Percentiles rank a stretch among this genome's conserved stretches.
These are phyloP conservation scores for Alternaria postmessia DNA, from an alignment of 2,329 filamentous ascomycete genomes.

Conservation along the genomic window DNA sequence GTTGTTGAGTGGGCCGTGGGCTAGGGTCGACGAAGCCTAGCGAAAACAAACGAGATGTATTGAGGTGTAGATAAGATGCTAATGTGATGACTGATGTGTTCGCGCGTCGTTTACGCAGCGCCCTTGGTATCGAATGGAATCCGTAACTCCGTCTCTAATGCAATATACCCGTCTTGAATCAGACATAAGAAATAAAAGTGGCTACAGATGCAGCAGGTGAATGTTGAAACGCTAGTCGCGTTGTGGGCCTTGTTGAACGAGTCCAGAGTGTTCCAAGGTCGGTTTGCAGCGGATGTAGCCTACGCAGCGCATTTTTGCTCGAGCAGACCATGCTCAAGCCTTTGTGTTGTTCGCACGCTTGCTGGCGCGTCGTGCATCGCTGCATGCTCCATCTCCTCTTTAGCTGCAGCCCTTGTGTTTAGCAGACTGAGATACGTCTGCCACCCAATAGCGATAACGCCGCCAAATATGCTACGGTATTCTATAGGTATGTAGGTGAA, in stretches of 20 bases:
- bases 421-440: constrained; percentile 88
- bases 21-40: neutral
- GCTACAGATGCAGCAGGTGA: neutral
- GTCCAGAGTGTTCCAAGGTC: neutral
- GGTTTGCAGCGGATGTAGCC: neutral
- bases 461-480: constrained; percentile 79
- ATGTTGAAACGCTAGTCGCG: constrained; percentile 5
- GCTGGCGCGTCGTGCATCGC: constrained; percentile 8
- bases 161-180: constrained; percentile 7
- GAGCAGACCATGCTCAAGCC: constrained; percentile 7
- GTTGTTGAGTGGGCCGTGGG: constrained; percentile 5
- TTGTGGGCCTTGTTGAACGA: neutral
- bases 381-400: constrained; percentile 51
- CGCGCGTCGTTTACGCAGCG: constrained; percentile 3
- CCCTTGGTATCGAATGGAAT: constrained; percentile 13
- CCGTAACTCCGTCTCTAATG: constrained; percentile 21
- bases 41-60: neutral
- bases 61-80: constrained; percentile 6
- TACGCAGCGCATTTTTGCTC: constrained; percentile 31
- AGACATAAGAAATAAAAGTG: constrained; percentile 18
- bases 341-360: constrained; percentile 4
- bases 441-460: constrained; percentile 84
- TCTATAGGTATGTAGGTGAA: constrained; percentile 84
- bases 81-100: neutral
- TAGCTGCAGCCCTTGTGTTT: constrained; percentile 74